A percentile compares a stretch with the other conserved stretches of the same genome.
phyloP scores from a whole-genome alignment of 2,329 filamentous ascomycete genomes.

The Fusarium marasasianum region DNA sequence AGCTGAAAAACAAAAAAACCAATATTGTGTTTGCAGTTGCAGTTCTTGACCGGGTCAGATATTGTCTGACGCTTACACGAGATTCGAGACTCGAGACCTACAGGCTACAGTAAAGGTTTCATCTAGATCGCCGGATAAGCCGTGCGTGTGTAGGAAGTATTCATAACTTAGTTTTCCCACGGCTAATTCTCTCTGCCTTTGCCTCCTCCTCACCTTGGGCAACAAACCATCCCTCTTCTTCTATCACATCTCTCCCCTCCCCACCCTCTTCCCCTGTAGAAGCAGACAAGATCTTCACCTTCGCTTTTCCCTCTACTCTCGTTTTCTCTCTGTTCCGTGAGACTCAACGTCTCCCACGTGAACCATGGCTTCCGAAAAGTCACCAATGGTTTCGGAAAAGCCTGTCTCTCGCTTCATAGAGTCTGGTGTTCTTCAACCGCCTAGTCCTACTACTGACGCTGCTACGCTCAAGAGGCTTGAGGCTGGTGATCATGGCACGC shows the following conservation, averaged over 20 bases:
- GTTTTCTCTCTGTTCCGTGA: background rate
- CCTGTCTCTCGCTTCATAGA: conserved; percentile 34
- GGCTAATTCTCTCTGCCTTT: background rate
- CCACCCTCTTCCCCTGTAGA: background rate
- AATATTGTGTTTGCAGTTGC: background rate
- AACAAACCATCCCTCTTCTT: background rate
- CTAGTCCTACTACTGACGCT: conserved; percentile 30
- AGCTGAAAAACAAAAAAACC: background rate
- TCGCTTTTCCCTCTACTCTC: background rate
- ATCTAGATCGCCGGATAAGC: conserved; percentile 12
- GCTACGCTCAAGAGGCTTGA: conserved; percentile 32
- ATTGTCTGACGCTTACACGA: background rate
- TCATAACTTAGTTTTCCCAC: conserved; percentile 31
- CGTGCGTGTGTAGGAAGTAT: conserved; percentile 3
- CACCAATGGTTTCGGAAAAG: conserved; percentile 27
- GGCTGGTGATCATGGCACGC: conserved; percentile 11
- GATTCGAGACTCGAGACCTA: background rate
- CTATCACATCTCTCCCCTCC: background rate
- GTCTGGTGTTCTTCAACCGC: conserved; percentile 26
- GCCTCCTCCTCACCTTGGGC: conserved; percentile 1
- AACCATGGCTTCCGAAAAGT: conserved; percentile 11
- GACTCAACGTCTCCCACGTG: background rate
- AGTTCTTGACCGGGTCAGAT: background rate
- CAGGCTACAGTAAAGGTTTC: background rate
- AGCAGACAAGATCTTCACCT: conserved; percentile 10